Percentiles rank a stretch among this genome's conserved stretches.
These are phyloP conservation scores for Thozetella sp. DNA, from an alignment of 495 filamentous ascomycete species.

Conservation along the genomic window DNA sequence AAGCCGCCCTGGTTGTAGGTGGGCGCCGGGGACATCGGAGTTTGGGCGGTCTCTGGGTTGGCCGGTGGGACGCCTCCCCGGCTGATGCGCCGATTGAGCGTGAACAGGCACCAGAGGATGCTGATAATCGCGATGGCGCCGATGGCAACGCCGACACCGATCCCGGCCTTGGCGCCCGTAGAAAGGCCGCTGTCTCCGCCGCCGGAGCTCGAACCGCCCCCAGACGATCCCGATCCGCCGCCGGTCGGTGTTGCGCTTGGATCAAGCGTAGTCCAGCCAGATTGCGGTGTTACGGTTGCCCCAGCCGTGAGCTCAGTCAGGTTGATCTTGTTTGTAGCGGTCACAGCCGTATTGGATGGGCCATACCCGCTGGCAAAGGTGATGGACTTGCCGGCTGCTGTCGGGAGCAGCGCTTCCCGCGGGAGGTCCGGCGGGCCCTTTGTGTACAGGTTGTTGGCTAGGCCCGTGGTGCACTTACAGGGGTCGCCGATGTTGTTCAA, in stretches of 20 bases:
- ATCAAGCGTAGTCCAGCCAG: neutral
- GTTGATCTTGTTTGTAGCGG: neutral
- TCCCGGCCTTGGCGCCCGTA: neutral
- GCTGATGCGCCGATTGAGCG: neutral
- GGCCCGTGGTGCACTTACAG: neutral
- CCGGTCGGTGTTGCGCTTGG: neutral
- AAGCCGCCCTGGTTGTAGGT: neutral
- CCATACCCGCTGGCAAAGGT: neutral
- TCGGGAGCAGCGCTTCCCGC: neutral
- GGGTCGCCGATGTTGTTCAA: neutral
- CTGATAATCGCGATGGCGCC: neutral
- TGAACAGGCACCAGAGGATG: neutral
- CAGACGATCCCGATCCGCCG: neutral
- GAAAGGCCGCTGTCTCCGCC: neutral
- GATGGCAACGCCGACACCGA: neutral
- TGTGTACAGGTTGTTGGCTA: neutral
- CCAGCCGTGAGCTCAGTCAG: neutral
- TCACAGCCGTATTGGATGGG: neutral
- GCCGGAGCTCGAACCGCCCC: neutral
- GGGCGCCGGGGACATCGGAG: neutral
- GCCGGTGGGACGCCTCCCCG: too few relatives aligned
- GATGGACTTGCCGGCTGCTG: neutral
- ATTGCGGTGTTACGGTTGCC: neutral
- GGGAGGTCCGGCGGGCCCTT: neutral
- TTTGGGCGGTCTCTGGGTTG: neutral